Evolutionary conservation across 2,329 filamentous ascomycete species (phyloP), one percentile per base, ranked within the genome.

Genomic region (Mycocentrospora acerina): DNA sequence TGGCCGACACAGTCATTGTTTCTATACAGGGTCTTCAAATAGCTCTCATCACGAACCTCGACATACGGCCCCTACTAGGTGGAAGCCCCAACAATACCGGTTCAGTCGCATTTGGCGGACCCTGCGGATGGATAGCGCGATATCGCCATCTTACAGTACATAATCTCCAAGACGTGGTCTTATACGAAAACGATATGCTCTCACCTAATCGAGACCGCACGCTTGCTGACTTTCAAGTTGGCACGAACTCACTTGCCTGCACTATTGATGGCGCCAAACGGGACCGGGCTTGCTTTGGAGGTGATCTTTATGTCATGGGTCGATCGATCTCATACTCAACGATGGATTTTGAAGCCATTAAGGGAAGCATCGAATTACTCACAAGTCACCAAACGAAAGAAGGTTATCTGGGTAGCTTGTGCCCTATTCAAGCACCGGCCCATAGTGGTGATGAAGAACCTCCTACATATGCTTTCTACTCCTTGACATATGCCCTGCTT

Each of bases 51-150:
- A 18, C 32, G 11, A 15, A 30, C 15, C 26, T 44, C 6, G 32
- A 40, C 10, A 36, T 44, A 13, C 30, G 36, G 14, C 37, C 41
- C 7, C 22, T 44, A 5, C 37, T 44, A 22, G 41, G 41, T 7
- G 41, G 37, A 10, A 40, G 41, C 25, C 18, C 29, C 1, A 40
- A 40, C 22, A 44, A 44, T 22, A 44, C 37, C 8, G 41, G 41
- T 4, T 44, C 41, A n/a, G 29, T 44, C 14, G 41, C 41, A 6
- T 44, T 44, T n/a, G 41, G 36, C 28, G 41, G 41, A 3, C 41
- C 41, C n/a, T 37, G 36, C n/a, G 24, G 37, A 8, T 44, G 41
- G 41, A 24, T 28, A 2, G 29, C 36, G 12, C 22, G 19, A 7
- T 44, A 40, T 30, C 41, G 41, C 10, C 15, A 40, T 9, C 36